Evolutionary conservation across 2,329 filamentous ascomycete species (phyloP).

Genomic region (Aspergillus fructus): DNA sequence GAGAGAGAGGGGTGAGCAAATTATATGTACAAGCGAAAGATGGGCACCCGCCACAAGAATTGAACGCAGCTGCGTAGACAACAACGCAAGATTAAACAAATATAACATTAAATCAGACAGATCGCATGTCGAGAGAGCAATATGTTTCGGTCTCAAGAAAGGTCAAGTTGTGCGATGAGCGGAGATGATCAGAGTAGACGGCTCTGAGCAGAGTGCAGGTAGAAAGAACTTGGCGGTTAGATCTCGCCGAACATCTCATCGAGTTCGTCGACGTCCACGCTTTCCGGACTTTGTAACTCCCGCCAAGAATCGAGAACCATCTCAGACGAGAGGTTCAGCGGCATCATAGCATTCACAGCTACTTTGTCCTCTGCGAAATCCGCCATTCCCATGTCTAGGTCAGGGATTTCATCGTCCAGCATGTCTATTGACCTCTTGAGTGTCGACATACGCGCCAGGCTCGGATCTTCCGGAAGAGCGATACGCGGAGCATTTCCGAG

Average conservation of each 20-base stretch:
- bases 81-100: slow-evolving; percentile 16
- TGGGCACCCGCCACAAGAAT: slow-evolving; percentile 1
- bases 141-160: slow-evolving; percentile 3
- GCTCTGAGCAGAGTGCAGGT: background rate
- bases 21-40: slow-evolving; percentile 20
- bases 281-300: slow-evolving; percentile 73
- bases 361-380: slow-evolving; percentile 48
- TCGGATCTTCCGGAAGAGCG: slow-evolving; percentile 30
- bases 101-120: slow-evolving; percentile 15
- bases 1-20: slow-evolving; percentile 5
- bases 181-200: slow-evolving; percentile 8
- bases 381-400: slow-evolving; percentile 38
- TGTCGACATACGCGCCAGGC: slow-evolving; percentile 29
- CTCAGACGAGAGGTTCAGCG: slow-evolving; percentile 36
- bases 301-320: slow-evolving; percentile 55
- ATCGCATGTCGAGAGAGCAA: background rate
- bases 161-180: slow-evolving; percentile 2
- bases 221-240: slow-evolving; percentile 40
- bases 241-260: slow-evolving; percentile 80
- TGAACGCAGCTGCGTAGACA: slow-evolving; percentile 1
- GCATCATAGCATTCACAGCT: slow-evolving; percentile 26
- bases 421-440: slow-evolving; percentile 42
- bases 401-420: slow-evolving; percentile 38
- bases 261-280: slow-evolving; percentile 87
- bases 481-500: slow-evolving; percentile 29